Percentiles rank a stretch among this genome's conserved stretches.
These are phyloP conservation scores for Grifola frondosa DNA, from an alignment of 1,284 basidiomycete species.

Conservation along the genomic window DNA sequence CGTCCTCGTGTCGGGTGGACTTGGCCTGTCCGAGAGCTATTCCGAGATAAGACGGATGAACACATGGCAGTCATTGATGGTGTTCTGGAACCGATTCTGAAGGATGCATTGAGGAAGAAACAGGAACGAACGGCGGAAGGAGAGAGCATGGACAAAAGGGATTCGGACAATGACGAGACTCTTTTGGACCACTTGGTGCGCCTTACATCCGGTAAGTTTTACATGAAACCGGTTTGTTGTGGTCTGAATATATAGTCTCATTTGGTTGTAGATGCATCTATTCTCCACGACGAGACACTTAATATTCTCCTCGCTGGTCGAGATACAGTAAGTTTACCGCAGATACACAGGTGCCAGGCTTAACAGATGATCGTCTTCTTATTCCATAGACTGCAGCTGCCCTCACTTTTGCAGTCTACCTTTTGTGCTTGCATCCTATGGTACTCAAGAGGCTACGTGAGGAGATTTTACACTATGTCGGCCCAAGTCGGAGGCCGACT, in stretches of 20 bases:
- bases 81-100: constrained; percentile 64
- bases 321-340: constrained; percentile 54
- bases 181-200: constrained; percentile 66
- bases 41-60: constrained; percentile 52
- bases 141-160: constrained; percentile 40
- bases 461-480: constrained; percentile 22
- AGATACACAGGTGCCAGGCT: neutral
- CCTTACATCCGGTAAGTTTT: constrained; percentile 52
- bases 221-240: neutral
- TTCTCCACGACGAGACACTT: constrained; percentile 71
- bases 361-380: neutral
- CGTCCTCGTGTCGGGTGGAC: constrained; percentile 53
- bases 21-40: constrained; percentile 71
- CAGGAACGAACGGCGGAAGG: constrained; percentile 15
- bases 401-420: constrained; percentile 32
- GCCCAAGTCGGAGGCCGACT: constrained; percentile 21
- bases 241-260: neutral
- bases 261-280: constrained; percentile 41
- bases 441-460: constrained; percentile 28
- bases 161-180: constrained; percentile 49
- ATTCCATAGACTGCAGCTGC: constrained; percentile 30
- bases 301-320: constrained; percentile 71
- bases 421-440: constrained; percentile 30
- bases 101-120: constrained; percentile 43
- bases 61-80: constrained; percentile 51